Percentiles rank a stretch among this genome's conserved stretches.
Evolutionary conservation across 1,284 basidiomycete genomes (phyloP).

Genomic region (Fomes fomentarius): DNA sequence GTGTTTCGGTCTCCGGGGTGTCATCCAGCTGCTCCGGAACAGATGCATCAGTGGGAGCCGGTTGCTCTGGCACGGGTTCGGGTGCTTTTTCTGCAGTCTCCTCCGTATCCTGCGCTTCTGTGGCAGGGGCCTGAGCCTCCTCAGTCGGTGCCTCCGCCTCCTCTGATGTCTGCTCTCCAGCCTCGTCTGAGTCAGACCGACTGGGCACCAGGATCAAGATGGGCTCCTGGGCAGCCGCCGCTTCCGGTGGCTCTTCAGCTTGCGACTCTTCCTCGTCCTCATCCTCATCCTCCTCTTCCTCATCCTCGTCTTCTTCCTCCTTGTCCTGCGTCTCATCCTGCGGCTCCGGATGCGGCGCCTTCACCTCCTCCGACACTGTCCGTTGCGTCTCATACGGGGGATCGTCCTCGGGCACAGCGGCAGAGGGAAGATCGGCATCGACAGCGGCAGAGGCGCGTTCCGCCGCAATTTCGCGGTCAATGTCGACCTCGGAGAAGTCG

Average conservation of each 20-base stretch:
- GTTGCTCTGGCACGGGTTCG: too few species aligned
- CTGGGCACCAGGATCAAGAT: background rate
- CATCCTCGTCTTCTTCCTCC: background rate
- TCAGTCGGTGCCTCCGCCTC: background rate
- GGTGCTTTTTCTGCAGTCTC: too few species aligned
- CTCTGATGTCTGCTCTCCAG: too few species aligned
- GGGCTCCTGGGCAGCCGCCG: background rate
- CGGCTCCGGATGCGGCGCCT: background rate
- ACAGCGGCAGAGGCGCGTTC: conserved; percentile 13
- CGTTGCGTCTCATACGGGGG: background rate
- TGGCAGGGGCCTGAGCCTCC: background rate
- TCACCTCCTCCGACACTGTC: too few species aligned
- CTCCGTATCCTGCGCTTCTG: too few species aligned
- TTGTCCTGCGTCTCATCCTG: background rate
- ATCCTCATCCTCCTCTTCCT: background rate
- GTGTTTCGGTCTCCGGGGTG: too few species aligned
- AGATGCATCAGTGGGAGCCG: too few species aligned
- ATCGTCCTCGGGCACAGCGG: background rate
- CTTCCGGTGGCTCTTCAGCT: background rate
- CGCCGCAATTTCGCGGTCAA: conserved; percentile 23
- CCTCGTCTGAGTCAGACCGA: background rate
- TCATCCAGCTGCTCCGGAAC: too few species aligned
- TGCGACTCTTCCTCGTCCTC: conserved; percentile 4
- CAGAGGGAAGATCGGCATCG: conserved; percentile 1
- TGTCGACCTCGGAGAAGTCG: conserved; percentile 28